These are phyloP conservation scores for Fremontodendron californicum DNA, from an alignment of 345 rosid species.

Conservation along the genomic window DNA sequence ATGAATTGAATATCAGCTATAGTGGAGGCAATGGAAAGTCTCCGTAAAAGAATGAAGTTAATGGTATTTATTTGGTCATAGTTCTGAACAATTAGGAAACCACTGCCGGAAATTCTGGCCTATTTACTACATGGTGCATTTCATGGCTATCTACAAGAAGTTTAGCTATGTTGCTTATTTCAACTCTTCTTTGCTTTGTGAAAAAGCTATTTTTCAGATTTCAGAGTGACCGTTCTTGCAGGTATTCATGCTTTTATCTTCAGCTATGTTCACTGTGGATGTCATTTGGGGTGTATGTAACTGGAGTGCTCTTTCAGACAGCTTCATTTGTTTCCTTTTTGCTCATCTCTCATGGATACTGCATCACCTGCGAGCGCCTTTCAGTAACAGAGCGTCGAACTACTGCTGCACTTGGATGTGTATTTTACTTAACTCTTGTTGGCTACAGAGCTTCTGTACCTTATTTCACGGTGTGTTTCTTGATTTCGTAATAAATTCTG, in stretches of 20 bases:
- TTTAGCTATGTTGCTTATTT: not conserved
- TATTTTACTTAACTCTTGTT: constrained; percentile 80
- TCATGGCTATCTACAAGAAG: not conserved
- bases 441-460: constrained; percentile 96
- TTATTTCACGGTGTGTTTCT: constrained; percentile 68
- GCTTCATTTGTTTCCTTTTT: constrained; percentile 83
- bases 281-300: constrained; percentile 91
- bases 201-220: constrained; percentile 2
- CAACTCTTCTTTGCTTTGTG: not conserved
- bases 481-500: not conserved
- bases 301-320: constrained; percentile 90
- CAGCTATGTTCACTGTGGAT: constrained; percentile 88
- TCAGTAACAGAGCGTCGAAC: constrained; percentile 71
- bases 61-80: not conserved
- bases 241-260: constrained; percentile 86
- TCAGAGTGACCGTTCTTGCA: constrained; percentile 25
- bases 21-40: not conserved
- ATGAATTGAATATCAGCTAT: not conserved
- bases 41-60: not conserved
- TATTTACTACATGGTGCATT: not conserved
- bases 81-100: not conserved
- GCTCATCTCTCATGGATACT: constrained; percentile 90
- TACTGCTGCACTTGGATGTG: constrained; percentile 78
- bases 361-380: constrained; percentile 85
- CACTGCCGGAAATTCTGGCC: not conserved